Evolutionary conservation across 2,329 filamentous ascomycete species (phyloP), one percentile per base, ranked within the genome.

Genomic region (Monilinia laxa): DNA sequence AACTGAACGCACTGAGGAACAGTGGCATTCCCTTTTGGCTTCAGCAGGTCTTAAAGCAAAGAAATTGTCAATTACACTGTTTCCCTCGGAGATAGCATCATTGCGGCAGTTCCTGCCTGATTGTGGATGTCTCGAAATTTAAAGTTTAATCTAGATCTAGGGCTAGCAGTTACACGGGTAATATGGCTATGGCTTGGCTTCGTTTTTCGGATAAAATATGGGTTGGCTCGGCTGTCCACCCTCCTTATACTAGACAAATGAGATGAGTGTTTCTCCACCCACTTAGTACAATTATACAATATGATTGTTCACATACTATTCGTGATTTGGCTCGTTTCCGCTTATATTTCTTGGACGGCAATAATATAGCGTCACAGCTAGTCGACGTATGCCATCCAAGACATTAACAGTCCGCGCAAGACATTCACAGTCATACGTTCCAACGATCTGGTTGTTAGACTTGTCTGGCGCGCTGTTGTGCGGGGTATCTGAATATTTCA

Each of bases 1-100:
- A 20, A 73, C 70, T 38, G 78, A 81, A 70, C 72, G 79, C 1
- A 79, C 78, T 10, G 18, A 40, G 38, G 51, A 31, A 35, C 9
- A 64, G 25, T 55, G 62, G 62, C 11, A 47, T 31, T 51, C 62
- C 9, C 62, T 64, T 45, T 42, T 55, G 20, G 62, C 38, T n/a
- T 42, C 49, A 3, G 49, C 38, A 6, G 51, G 62, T 25, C 62
- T 64, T 18, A 25, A 55, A 42, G 35, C 51, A 42, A 35, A 42
- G 51, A 31, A 1, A 45, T 64, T 5, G 49, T 54, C 11, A 38
- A 53, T 20, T 63, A 63, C 23, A 63, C 49, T 4, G 23, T 18
- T 45, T 63, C 60, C 25, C 60, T 63, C 47, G 31, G 51, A n/a
- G 51, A 63, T 25, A 53, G 49, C 35, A 54, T 63, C 14, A 55